Conservation (phyloP, 2,329 filamentous ascomycete species). For the Hypoxylon sp. region DNA sequence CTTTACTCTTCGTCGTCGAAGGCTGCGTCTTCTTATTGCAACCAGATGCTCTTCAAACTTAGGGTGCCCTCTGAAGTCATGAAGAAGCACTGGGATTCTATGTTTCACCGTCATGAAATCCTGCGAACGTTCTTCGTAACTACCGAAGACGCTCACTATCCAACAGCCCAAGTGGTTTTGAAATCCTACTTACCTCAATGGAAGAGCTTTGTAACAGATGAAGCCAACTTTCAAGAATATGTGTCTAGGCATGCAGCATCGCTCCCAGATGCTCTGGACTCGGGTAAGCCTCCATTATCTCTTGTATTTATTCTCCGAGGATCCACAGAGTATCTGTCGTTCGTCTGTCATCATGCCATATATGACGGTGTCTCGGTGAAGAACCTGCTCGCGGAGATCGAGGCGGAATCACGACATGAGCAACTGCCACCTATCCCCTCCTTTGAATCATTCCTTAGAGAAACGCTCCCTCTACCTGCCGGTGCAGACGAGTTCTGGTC, state of each 20-base stretch:
- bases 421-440: conserved; percentile 58
- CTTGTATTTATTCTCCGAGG: conserved; percentile 51
- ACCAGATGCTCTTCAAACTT: conserved; percentile 73
- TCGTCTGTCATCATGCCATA: conserved; percentile 78
- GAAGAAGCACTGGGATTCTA: conserved; percentile 66
- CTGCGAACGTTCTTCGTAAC: conserved; percentile 78
- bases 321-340: conserved; percentile 54
- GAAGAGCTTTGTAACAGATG: conserved; percentile 46
- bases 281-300: conserved; percentile 55
- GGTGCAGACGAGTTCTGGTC: conserved; percentile 73
- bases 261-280: conserved; percentile 55
- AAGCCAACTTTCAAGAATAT: conserved; percentile 30
- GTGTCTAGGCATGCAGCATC: conserved; percentile 49
- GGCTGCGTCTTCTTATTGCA: conserved; percentile 69
- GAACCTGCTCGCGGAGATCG: conserved; percentile 74
- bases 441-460: conserved; percentile 71
- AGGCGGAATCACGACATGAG: conserved; percentile 61
- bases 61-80: conserved; percentile 59
- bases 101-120: conserved; percentile 75
- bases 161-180: conserved; percentile 78
- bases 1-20: conserved; percentile 57
- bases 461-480: conserved; percentile 59
- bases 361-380: conserved; percentile 86
- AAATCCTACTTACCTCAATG: conserved; percentile 54
- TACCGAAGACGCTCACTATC: conserved; percentile 66